Base-by-base conservation (phyloP, 441 rosid species). In the Rhodomyrtus psidioides region DNA sequence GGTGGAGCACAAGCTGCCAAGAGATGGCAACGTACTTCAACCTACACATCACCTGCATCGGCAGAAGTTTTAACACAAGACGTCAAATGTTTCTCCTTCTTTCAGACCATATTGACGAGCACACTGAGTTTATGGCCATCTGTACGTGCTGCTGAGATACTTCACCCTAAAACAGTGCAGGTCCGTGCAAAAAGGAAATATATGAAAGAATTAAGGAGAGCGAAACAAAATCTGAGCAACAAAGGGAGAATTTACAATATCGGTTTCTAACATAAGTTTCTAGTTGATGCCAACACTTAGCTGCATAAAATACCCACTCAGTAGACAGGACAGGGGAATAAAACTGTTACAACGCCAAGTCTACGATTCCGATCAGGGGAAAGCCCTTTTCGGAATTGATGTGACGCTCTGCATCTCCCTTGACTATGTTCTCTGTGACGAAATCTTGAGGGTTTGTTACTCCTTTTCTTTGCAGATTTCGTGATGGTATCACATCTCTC, bases 401-500 rank as follows among this genome's bases (percentile, higher is more conserved):
- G 21, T 4, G 44, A 62, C 30, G 30, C 49, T 12, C 46, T 7
- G 14, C 79, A 5, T 70, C 79, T 34, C 79, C 79, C 15, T 70
- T 70, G 79, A 70, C 26, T 34, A 42, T 70, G 79, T 10, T 70
- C 79, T 70, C 49, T 19, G 49, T 21, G 49, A 70, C 5, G 49
- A 49, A 21, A 21, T 70, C 79, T 34, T 1, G 91, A 85, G 62
- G 89, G 84, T 87, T 90, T 94, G 90, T 90, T 90, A 56, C 90
- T 90, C 89, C 91, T 92, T 91, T 93, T 94, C 75, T 89, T 86
- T 42, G 93, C 89, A 84, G 92, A 87, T 89, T 90, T 93, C 53
- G 88, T 86, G 21, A 92, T 87, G 53, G 93, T 93, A 86, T 94
- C 90, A 34, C 92, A 88, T 34, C 92, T 93, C 91, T 93, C 96